Percentiles rank a stretch among this genome's conserved stretches.
Evolutionary conservation across 2,329 filamentous ascomycete species (phyloP).

Genomic region (Coniochaeta sp.): DNA sequence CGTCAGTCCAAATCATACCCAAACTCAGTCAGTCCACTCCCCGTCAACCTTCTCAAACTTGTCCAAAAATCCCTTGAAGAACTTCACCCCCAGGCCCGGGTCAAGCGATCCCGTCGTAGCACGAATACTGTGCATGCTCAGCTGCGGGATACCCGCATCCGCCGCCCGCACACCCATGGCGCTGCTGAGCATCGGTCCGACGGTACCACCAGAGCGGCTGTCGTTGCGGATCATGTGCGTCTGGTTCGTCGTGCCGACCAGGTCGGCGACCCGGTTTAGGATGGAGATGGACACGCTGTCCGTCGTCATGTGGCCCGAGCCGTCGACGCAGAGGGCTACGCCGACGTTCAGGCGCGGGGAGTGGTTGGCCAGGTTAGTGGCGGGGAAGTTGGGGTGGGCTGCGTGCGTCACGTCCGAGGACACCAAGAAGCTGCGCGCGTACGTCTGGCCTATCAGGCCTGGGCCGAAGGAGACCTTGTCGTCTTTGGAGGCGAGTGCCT

Average conservation of each 20-base stretch:
- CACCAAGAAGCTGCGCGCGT: conserved; percentile 85
- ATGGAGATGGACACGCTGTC: conserved; percentile 80
- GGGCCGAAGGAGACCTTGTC: conserved; percentile 38
- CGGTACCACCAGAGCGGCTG: conserved; percentile 79
- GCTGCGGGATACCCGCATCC: conserved; percentile 82
- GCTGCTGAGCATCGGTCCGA: conserved; percentile 83
- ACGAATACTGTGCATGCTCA: conserved; percentile 90
- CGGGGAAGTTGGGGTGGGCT: conserved; percentile 88
- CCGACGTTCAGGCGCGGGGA: conserved; percentile 84
- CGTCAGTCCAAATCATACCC: background rate
- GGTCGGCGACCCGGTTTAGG: conserved; percentile 69
- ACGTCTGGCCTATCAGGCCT: conserved; percentile 68
- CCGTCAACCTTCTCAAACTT: conserved; percentile 76
- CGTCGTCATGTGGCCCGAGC: conserved; percentile 94
- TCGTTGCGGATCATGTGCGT: conserved; percentile 95
- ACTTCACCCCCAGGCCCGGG: conserved; percentile 78
- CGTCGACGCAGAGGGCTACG: conserved; percentile 70
- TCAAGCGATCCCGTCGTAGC: conserved; percentile 82
- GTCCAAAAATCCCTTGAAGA: conserved; percentile 86
- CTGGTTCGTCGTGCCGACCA: conserved; percentile 65
- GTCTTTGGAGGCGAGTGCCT: conserved; percentile 50
- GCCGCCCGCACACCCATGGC: conserved; percentile 75
- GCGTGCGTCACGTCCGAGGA: conserved; percentile 92
- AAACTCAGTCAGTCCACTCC: conserved; percentile 51
- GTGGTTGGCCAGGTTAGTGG: conserved; percentile 77